Base-by-base conservation (phyloP, 495 filamentous ascomycete genomes). In the Polyplosphaeria fusca region DNA sequence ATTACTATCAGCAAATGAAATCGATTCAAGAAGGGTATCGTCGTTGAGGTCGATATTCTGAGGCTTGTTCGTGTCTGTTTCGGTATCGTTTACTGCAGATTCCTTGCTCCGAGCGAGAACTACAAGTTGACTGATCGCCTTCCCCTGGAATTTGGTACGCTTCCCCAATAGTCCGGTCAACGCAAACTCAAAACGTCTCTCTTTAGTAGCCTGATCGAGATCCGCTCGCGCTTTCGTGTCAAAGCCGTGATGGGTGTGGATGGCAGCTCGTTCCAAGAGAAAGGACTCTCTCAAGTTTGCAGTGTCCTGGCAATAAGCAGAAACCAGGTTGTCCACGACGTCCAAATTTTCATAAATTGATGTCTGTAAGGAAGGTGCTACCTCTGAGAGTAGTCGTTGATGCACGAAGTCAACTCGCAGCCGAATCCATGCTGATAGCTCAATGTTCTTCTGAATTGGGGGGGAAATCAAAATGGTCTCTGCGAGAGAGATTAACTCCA, bases 91-190 rank as follows among this genome's bases (percentile, higher is more conserved):
- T 35, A 47, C 25, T 2, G 25, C 53, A 20, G 28, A 28, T 30
- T 70, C 72, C 0, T 67, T 68, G 67, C 91, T 96, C 68, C 83
- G 87, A 0, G 94, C 93, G 30, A 97, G 71, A 9, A 99, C 90
- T 1, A 99, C 87, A 13, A 99, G 77, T 70, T 97, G 93, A 62
- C 88, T 95, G 61, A 84, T 85, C 64, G 90, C 89, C 19, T 85
- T 87, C 56, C 93, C 80, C 71, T 99, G 93, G 66, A 88, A 99
- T 67, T 85, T 89, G 1, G 93, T 99, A 52, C 93, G 76, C 73
- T 96, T 97, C 39, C 91, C 93, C 61, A 96, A 61, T 19, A 84
- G 81, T 13, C 94, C 93, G 2, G 89, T 92, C 51, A 99, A 68
- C 0, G 84, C 86, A 71, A 93, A 98, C 30, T 84, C 78, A 58